Evolutionary conservation across 495 filamentous ascomycete genomes (phyloP).

Genomic region (Lichina pygmaea): DNA sequence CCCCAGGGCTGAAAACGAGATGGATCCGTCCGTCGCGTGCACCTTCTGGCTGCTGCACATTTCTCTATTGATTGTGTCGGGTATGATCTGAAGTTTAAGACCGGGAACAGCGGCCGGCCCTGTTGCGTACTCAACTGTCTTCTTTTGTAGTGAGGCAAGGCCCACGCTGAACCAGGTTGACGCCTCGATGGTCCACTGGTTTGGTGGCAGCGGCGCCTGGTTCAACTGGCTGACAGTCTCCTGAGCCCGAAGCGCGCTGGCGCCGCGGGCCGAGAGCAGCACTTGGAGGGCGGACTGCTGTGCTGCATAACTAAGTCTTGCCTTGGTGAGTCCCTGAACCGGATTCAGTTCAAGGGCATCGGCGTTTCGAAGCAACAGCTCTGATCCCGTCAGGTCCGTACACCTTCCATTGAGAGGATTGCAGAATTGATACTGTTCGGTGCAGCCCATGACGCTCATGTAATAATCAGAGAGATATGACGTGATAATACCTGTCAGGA

Average conservation of each 20-base stretch:
- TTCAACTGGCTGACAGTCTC: constrained; percentile 4
- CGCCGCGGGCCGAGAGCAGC: constrained; percentile 10
- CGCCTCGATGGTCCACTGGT: constrained; percentile 11
- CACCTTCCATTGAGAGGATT: constrained; percentile 2
- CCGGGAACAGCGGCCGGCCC: neutral
- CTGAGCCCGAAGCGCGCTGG: constrained; percentile 6
- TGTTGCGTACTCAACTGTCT: constrained; percentile 4
- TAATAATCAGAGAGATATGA: neutral
- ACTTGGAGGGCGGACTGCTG: constrained; percentile 13
- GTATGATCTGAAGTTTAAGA: neutral
- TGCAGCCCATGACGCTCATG: constrained; percentile 4
- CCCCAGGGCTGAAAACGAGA: neutral
- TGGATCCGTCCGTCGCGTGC: neutral
- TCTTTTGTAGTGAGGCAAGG: constrained; percentile 3
- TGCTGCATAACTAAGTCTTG: constrained; percentile 9
- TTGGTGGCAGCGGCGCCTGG: constrained; percentile 7
- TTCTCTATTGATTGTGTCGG: neutral
- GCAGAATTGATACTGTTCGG: constrained; percentile 5
- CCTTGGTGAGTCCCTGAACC: constrained; percentile 18
- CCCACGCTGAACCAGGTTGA: constrained; percentile 5
- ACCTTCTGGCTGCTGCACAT: neutral
- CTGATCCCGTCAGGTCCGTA: neutral
- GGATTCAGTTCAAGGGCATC: constrained; percentile 5
- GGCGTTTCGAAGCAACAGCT: neutral
- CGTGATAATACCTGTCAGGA: no score